Conservation (phyloP, 441 rosid genomes). For the Breynia disticha region DNA sequence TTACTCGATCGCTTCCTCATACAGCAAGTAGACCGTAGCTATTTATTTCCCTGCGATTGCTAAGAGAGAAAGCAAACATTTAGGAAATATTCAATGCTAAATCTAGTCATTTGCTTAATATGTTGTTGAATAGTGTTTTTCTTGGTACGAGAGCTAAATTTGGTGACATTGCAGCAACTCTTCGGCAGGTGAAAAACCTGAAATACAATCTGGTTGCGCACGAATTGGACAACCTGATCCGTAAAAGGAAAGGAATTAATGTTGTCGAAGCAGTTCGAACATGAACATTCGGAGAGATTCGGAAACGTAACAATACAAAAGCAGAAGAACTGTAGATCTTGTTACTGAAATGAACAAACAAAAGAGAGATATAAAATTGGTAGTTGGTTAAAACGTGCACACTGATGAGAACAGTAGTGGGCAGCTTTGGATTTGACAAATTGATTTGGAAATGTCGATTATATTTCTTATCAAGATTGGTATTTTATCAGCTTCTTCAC, state of each 20-base stretch:
- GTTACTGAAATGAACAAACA: background rate
- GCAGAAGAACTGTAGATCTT: background rate
- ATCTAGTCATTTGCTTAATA: no score
- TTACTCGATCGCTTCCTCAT: no score
- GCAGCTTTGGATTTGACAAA: conserved; percentile 29
- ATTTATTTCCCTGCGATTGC: no score
- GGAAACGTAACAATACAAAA: background rate
- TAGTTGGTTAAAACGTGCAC: conserved; percentile 33
- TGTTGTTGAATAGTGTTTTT: no score
- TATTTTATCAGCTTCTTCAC: background rate
- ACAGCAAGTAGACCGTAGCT: no score
- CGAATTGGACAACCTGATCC: conserved; percentile 6
- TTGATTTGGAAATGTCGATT: conserved; percentile 26
- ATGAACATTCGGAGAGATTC: background rate
- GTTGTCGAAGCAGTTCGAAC: conserved; percentile 1
- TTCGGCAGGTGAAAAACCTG: background rate
- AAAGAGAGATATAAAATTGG: conserved; percentile 3
- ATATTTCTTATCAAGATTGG: conserved; percentile 4
- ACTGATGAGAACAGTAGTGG: conserved; percentile 30
- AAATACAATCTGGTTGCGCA: background rate
- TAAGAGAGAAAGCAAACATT: no score
- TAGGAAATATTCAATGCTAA: no score
- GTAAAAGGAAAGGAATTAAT: conserved; percentile 14
- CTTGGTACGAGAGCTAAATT: no score
- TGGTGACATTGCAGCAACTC: background rate